Evolutionary conservation across 495 filamentous ascomycete species (phyloP).

Genomic region (Cryomyces minteri): DNA sequence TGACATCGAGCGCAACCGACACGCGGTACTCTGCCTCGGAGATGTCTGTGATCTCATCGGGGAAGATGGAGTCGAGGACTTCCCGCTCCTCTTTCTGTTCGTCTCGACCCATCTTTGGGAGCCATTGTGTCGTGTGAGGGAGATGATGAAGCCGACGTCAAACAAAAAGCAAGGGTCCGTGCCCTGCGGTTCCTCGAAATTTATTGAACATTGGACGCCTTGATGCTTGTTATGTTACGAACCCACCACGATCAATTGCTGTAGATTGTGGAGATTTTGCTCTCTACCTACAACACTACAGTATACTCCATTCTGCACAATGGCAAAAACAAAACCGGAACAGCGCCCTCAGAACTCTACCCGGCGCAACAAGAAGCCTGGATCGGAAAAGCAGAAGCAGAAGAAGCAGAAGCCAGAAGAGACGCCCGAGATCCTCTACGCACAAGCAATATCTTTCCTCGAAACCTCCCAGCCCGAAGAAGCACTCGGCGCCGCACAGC

Average conservation of each 20-base stretch:
- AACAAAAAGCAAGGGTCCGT: too few relatives aligned
- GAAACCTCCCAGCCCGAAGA: slow-evolving; percentile 51
- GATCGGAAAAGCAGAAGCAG: slow-evolving; percentile 9
- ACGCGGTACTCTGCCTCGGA: slow-evolving; percentile 75
- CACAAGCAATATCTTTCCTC: slow-evolving; percentile 47
- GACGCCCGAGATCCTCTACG: slow-evolving; percentile 35
- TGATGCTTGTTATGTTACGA: too few relatives aligned
- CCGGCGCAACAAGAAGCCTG: slow-evolving; percentile 5
- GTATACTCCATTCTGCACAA: not conserved
- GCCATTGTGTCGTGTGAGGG: not conserved
- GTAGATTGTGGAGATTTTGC: too few relatives aligned
- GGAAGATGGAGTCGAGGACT: slow-evolving; percentile 94
- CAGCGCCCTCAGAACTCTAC: slow-evolving; percentile 8
- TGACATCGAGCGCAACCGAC: slow-evolving; percentile 58
- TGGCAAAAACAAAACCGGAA: slow-evolving; percentile 20
- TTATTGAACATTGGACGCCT: too few relatives aligned
- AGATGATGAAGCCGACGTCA: too few relatives aligned
- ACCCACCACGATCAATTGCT: too few relatives aligned
- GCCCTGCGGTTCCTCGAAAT: too few relatives aligned
- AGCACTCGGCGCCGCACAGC: slow-evolving; percentile 45
- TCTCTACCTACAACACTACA: too few relatives aligned
- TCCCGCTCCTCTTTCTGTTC: slow-evolving; percentile 93
- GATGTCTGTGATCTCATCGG: slow-evolving; percentile 93
- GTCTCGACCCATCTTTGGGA: slow-evolving; percentile 58
- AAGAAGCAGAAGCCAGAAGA: slow-evolving; percentile 15